Evolutionary conservation across 805 yeast genomes (phyloP).

Genomic region (Ogataea methylovora): DNA sequence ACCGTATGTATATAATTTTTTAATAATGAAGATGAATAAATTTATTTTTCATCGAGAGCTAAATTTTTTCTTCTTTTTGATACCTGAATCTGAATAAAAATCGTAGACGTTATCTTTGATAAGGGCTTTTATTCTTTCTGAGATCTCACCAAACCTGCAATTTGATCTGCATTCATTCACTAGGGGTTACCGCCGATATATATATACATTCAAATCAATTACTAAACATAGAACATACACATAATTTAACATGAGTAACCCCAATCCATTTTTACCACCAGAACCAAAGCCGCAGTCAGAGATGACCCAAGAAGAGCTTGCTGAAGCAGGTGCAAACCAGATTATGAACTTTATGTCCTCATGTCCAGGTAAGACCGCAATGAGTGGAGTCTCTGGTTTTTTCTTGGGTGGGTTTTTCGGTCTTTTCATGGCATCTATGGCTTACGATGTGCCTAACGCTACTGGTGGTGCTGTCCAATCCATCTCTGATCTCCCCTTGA

Average conservation of each 20-base stretch:
- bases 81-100: too few relatives aligned
- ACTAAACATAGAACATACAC: background rate
- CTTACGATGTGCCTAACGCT: slow-evolving; percentile 76
- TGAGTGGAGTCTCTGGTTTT: slow-evolving; percentile 92
- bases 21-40: too few relatives aligned
- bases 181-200: too few relatives aligned
- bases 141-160: too few relatives aligned
- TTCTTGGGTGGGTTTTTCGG: slow-evolving; percentile 95
- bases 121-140: too few relatives aligned
- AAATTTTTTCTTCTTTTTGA: too few relatives aligned
- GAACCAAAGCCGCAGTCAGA: slow-evolving; percentile 49
- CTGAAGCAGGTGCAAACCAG: slow-evolving; percentile 78
- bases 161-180: too few relatives aligned
- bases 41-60: too few relatives aligned
- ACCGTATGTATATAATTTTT: too few relatives aligned
- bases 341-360: slow-evolving; percentile 83
- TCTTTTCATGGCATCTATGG: slow-evolving; percentile 85
- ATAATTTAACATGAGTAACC: slow-evolving; percentile 1
- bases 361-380: slow-evolving; percentile 89
- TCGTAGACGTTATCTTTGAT: too few relatives aligned
- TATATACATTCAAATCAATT: too few relatives aligned
- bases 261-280: slow-evolving; percentile 30
- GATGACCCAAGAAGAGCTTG: slow-evolving; percentile 89
- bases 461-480: slow-evolving; percentile 36
- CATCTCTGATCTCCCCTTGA: slow-evolving; percentile 79